Percentiles rank a stretch among this genome's conserved stretches.
Evolutionary conservation across 2,329 filamentous ascomycete genomes (phyloP).

Genomic region (Volutella citrinella): DNA sequence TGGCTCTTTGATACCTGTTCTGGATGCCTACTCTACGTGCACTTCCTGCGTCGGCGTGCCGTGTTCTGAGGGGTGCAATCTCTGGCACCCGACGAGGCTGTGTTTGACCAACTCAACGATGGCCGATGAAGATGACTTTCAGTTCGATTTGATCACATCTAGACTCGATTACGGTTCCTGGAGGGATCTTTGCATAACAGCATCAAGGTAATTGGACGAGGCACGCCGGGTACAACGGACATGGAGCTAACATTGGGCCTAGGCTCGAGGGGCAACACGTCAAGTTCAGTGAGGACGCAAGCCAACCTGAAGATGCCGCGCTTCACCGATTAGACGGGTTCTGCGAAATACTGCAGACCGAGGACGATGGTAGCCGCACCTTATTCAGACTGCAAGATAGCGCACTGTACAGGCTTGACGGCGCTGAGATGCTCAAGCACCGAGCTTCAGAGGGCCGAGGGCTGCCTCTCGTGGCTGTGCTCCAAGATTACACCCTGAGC

Average conservation of each 20-base stretch:
- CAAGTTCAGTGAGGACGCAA: too few relatives aligned
- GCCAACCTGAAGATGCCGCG: too few relatives aligned
- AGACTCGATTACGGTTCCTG: neutral
- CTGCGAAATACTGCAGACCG: conserved; percentile 1
- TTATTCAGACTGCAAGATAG: conserved; percentile 4
- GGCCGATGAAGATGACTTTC: neutral
- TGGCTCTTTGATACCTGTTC: conserved; percentile 2
- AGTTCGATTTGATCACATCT: conserved; percentile 5
- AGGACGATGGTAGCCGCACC: conserved; percentile 2
- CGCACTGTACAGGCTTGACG: neutral
- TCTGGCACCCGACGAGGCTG: conserved; percentile 9
- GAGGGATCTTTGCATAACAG: conserved; percentile 4
- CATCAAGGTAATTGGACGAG: neutral
- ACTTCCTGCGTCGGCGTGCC: neutral
- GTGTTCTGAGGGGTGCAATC: neutral
- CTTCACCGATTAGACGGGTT: conserved; percentile 1
- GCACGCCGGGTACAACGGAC: too few relatives aligned
- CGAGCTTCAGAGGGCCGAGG: neutral
- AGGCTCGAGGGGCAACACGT: too few relatives aligned
- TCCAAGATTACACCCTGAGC: conserved; percentile 6
- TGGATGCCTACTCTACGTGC: conserved; percentile 7
- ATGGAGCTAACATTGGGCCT: too few relatives aligned
- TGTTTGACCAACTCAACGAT: conserved; percentile 3
- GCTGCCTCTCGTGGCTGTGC: conserved; percentile 1
- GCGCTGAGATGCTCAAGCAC: conserved; percentile 2